These are phyloP conservation scores for Vickermania spadyakhi DNA, from an alignment of 208 protist genomes.

Conservation along the genomic window DNA sequence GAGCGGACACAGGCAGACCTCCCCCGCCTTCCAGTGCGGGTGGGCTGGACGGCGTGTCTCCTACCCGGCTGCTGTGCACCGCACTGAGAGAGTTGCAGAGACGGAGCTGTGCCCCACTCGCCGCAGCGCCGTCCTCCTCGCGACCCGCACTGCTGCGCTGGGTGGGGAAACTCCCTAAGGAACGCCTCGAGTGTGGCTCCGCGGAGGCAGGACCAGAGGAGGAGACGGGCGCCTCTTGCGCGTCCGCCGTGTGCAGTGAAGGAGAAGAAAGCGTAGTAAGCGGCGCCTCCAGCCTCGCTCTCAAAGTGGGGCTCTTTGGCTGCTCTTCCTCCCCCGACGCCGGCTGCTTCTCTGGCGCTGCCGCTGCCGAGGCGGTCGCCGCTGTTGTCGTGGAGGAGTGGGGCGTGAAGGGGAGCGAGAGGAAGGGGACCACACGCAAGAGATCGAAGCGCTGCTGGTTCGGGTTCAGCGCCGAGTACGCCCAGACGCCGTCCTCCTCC, in stretches of 20 bases:
- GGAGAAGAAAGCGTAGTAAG: too few species aligned
- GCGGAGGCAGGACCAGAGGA: not conserved
- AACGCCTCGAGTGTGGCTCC: not conserved
- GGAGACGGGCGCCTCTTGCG: not conserved
- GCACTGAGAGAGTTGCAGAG: too few species aligned
- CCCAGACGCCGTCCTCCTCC: slow-evolving; percentile 21
- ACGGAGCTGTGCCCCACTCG: not conserved
- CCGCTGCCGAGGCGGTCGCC: too few species aligned
- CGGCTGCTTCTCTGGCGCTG: too few species aligned
- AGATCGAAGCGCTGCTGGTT: slow-evolving; percentile 57
- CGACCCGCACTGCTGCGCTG: not conserved
- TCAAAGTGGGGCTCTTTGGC: too few species aligned
- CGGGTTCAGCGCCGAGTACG: slow-evolving; percentile 78
- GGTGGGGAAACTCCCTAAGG: not conserved
- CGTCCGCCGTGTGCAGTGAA: too few species aligned
- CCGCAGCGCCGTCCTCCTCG: not conserved
- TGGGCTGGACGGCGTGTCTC: not conserved
- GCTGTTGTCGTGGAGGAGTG: not conserved
- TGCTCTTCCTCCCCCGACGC: too few species aligned
- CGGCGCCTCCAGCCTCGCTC: too few species aligned
- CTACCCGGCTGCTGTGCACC: not conserved
- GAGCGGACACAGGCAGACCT: not conserved
- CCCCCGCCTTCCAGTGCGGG: too few species aligned
- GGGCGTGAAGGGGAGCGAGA: not conserved
- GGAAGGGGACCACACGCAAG: slow-evolving; percentile 21